phyloP scores from a whole-genome alignment of 1,284 basidiomycete genomes.

The Leccinum angustisporum region DNA sequence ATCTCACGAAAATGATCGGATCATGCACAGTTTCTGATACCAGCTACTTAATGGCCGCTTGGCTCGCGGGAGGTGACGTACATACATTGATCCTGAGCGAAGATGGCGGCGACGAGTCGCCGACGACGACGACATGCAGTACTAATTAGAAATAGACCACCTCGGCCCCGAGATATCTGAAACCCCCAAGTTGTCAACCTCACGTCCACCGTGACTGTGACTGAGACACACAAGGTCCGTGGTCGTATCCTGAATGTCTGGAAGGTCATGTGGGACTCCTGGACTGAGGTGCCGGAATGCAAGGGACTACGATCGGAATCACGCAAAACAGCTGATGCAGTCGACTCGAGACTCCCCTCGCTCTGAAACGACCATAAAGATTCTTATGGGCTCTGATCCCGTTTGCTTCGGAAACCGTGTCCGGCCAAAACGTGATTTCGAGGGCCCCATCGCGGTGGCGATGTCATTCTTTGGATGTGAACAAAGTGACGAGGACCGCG shows the following conservation, averaged over 20 bases:
- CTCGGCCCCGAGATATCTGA: not conserved
- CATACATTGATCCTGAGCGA: not conserved
- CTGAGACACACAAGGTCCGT: no score
- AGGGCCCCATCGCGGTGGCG: not conserved
- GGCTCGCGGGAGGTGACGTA: not conserved
- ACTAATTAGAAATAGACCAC: not conserved
- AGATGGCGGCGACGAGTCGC: not conserved
- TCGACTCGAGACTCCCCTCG: no score
- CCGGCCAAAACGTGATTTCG: not conserved
- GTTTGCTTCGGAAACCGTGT: not conserved
- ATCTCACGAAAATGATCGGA: not conserved
- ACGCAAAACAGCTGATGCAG: no score
- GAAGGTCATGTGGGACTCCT: no score
- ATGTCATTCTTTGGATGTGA: not conserved
- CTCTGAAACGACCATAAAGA: not conserved
- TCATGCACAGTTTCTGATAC: not conserved
- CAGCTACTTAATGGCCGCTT: not conserved
- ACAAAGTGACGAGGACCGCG: no score
- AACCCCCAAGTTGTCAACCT: not conserved
- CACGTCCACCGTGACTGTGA: no score
- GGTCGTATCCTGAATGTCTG: no score
- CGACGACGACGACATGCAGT: not conserved
- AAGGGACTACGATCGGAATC: no score
- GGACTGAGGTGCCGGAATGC: no score
- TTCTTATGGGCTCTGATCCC: not conserved